Percentiles rank a stretch among this genome's conserved stretches.
Conservation (phyloP, 1,284 basidiomycete genomes). For the Sporisorium scitamineum region DNA sequence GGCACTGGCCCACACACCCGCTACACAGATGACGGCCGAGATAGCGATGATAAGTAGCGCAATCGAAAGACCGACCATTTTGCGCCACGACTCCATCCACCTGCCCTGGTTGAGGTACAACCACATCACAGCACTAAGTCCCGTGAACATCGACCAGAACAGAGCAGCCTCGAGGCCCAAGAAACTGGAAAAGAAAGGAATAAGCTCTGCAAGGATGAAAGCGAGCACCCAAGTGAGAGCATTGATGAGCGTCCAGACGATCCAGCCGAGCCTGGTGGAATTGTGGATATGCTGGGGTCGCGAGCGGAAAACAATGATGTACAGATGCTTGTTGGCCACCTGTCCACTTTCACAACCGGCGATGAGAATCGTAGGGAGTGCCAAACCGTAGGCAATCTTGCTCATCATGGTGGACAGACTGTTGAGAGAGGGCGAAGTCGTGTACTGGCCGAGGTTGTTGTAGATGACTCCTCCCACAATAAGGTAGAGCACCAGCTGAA, state of each 20-base stretch:
- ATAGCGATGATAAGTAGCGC: constrained; percentile 64
- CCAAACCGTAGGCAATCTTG: constrained; percentile 62
- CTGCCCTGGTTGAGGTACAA: constrained; percentile 58
- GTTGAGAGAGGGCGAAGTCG: constrained; percentile 61
- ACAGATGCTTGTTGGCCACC: constrained; percentile 58
- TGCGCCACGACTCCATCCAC: constrained; percentile 39
- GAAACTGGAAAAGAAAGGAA: constrained; percentile 60
- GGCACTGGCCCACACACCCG: constrained; percentile 68
- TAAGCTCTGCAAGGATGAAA: constrained; percentile 57
- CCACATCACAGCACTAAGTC: constrained; percentile 52
- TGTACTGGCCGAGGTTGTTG: constrained; percentile 62
- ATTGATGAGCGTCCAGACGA: constrained; percentile 58
- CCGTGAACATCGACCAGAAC: constrained; percentile 60
- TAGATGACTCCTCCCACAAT: constrained; percentile 64
- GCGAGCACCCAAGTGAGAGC: constrained; percentile 55
- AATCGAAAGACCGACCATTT: constrained; percentile 36
- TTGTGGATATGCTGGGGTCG: constrained; percentile 51
- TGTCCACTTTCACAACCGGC: constrained; percentile 62
- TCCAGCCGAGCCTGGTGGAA: constrained; percentile 47
- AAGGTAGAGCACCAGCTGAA: constrained; percentile 61
- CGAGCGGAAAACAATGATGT: constrained; percentile 54
- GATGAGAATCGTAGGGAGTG: constrained; percentile 60
- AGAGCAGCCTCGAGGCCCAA: constrained; percentile 56
- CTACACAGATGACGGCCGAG: constrained; percentile 68
- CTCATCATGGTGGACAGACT: constrained; percentile 43